Percentiles rank a stretch among this genome's conserved stretches.
phyloP scores from a whole-genome alignment of 495 filamentous ascomycete species.

The Hypoxylon trugodes region DNA sequence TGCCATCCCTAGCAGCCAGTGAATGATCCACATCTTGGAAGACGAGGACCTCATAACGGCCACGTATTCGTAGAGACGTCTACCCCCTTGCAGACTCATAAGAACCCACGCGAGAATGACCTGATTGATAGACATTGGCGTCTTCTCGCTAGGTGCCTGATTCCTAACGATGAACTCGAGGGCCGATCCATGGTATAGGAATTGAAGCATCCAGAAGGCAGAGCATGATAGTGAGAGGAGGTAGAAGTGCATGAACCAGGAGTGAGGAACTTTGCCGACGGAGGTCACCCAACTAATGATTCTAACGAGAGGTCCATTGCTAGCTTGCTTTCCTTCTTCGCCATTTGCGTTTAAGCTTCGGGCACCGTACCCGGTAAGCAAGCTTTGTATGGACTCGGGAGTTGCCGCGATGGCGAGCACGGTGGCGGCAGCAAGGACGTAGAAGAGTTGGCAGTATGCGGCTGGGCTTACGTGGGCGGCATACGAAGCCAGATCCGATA shows the following conservation, averaged over 20 bases:
- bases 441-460: conserved; percentile 57
- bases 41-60: conserved; percentile 67
- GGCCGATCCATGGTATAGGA: conserved; percentile 63
- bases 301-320: conserved; percentile 31
- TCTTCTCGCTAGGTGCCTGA: conserved; percentile 35
- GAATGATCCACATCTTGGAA: conserved; percentile 80
- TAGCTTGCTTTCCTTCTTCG: conserved; percentile 1
- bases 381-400: conserved; percentile 48
- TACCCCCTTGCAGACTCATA: conserved; percentile 75
- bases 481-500: conserved; percentile 7
- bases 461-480: conserved; percentile 43
- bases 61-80: conserved; percentile 78
- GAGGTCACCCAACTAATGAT: conserved; percentile 46
- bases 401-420: conserved; percentile 50
- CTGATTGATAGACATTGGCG: conserved; percentile 70
- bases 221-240: conserved; percentile 73
- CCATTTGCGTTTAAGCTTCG: conserved; percentile 36
- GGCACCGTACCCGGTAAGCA: conserved; percentile 61
- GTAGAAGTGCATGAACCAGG: conserved; percentile 91
- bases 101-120: conserved; percentile 72
- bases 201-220: conserved; percentile 78
- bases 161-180: conserved; percentile 53
- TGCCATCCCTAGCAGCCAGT: conserved; percentile 78
- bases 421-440: conserved; percentile 49
- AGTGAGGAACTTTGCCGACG: conserved; percentile 74